A percentile compares a stretch with the other conserved stretches of the same genome.
Evolutionary conservation across 2,329 filamentous ascomycete species (phyloP).

Genomic region (Hypoxylon sp.): DNA sequence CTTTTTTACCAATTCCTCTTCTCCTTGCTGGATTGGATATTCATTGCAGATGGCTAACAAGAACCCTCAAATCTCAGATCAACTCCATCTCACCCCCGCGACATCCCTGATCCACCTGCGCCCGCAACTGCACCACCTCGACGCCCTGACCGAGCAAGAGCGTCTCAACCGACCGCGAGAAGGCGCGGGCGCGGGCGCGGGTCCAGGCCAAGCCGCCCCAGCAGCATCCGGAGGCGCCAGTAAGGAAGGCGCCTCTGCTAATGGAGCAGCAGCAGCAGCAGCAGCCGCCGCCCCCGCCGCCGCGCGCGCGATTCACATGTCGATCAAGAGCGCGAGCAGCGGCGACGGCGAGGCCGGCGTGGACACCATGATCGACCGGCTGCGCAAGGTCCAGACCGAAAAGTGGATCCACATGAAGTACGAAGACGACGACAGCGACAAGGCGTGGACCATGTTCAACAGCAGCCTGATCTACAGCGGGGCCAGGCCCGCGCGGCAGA

Average conservation of each 20-base stretch:
- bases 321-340: slow-evolving; percentile 78
- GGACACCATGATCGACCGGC: slow-evolving; percentile 77
- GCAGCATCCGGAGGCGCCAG: slow-evolving; percentile 37
- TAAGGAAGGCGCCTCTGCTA: slow-evolving; percentile 47
- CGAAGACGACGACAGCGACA: slow-evolving; percentile 79
- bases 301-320: slow-evolving; percentile 72
- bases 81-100: slow-evolving; percentile 86
- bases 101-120: slow-evolving; percentile 87
- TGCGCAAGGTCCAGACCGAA: slow-evolving; percentile 82
- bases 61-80: slow-evolving; percentile 60
- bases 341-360: slow-evolving; percentile 68
- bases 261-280: slow-evolving; percentile 43
- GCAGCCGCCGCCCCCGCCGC: slow-evolving; percentile 68
- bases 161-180: slow-evolving; percentile 56
- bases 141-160: slow-evolving; percentile 80
- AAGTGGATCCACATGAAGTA: slow-evolving; percentile 82
- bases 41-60: slow-evolving; percentile 5
- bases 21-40: no score
- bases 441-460: slow-evolving; percentile 79
- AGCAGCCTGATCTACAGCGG: slow-evolving; percentile 70
- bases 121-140: slow-evolving; percentile 91
- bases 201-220: no score
- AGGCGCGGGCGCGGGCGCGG: slow-evolving; percentile 41
- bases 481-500: slow-evolving; percentile 1
- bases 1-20: no score